Evolutionary conservation across 257 asterid genomes (phyloP).

Genomic region (Solanum neorickii): DNA sequence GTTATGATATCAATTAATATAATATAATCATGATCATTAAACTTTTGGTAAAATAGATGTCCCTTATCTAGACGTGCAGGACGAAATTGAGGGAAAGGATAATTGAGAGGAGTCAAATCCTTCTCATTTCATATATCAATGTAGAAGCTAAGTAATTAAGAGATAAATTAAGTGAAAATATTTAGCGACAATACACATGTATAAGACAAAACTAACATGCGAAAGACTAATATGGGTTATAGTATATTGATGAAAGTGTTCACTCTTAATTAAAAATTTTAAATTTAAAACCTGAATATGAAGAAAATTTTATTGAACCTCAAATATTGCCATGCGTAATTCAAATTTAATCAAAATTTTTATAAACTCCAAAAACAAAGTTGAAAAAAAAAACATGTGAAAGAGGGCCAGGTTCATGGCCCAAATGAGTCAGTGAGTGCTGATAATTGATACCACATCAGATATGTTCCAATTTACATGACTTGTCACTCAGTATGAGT

Average conservation of each 20-base stretch:
- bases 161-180: neutral
- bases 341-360: no score
- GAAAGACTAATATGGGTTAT: no score
- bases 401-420: neutral
- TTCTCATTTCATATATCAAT: neutral
- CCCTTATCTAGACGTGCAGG: no score
- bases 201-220: neutral
- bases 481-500: neutral
- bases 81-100: no score
- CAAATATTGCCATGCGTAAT: accelerated
- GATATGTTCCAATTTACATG: neutral
- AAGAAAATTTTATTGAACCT: accelerated
- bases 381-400: no score
- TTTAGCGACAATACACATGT: neutral
- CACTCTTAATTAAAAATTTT: accelerated
- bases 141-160: neutral
- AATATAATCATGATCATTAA: accelerated
- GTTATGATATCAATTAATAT: no score
- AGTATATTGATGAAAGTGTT: accelerated
- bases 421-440: neutral
- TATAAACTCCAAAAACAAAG: accelerated
- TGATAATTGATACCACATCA: neutral
- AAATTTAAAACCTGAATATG: accelerated
- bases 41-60: accelerated
- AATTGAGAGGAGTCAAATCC: neutral